Base-by-base conservation (phyloP, 2,329 filamentous ascomycete genomes). In the Phyllachora maydis region DNA sequence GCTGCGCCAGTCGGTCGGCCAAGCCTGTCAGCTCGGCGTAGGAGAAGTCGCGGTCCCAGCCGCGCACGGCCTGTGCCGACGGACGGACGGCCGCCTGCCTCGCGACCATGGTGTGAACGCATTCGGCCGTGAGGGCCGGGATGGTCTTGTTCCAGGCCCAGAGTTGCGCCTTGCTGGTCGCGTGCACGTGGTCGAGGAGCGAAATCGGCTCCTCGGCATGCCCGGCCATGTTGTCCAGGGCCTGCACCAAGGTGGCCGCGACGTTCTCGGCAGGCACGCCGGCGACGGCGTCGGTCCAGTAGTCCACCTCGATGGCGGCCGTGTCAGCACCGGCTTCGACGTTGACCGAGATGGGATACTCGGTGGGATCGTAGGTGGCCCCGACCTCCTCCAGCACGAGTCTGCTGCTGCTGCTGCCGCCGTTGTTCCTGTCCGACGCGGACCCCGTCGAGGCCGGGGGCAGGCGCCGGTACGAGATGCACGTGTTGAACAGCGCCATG, bases 281-380 rank as follows among this genome's bases (percentile, higher is more conserved):
- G n/a, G 30, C 24, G 7, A 36, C 24, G 3, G 23, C 20, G 18
- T 36, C 34, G 1, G 32, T 32, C 34, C 34, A 36, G 26, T 32
- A 36, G 22, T 36, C 34, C 12, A 36, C 15, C 24, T 36, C 32
- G 15, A 36, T 31, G 11, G 24, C 24, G 6, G 32, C 34, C n/a
- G n/a, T n/a, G n/a, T n/a, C n/a, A 1, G 21, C 16, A 7, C 30
- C 32, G 2, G 23, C 17, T 23, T 36, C 34, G 14, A 36, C 25
- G 23, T 36, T 36, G 3, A 35, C 16, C n/a, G 32, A 35, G 10
- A 36, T 28, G n/a, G 34, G 34, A 24, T 36, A 36, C 24, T 36
- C 34, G 5, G 34, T 36, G 8, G 34, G 34, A 19, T 36, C 34
- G 11, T 32, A 29, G 16, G 34, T 30, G 14, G 32, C 14, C 8